These are phyloP conservation scores for Colletotrichum eleusines DNA, from an alignment of 2,329 filamentous ascomycete genomes.

Conservation along the genomic window DNA sequence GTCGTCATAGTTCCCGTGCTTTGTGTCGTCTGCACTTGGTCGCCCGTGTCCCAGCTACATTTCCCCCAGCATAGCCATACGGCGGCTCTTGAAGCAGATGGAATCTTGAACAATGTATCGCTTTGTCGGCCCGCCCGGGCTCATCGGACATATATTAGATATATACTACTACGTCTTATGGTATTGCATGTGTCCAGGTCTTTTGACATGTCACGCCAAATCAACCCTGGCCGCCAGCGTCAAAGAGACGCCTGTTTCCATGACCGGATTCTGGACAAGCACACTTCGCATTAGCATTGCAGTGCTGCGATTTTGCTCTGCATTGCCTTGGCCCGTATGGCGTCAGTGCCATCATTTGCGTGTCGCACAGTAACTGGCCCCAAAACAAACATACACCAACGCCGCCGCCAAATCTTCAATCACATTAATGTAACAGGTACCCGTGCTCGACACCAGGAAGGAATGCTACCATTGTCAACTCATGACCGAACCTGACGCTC, in stretches of 20 bases:
- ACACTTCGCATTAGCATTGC: background rate
- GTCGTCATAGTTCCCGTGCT: background rate
- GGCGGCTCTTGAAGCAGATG: background rate
- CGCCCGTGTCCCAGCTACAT: too few species aligned
- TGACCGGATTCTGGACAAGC: background rate
- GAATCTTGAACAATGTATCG: background rate
- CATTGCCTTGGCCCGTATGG: background rate
- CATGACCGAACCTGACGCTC: conserved; percentile 14
- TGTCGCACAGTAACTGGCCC: background rate
- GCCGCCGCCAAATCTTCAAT: background rate
- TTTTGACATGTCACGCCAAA: background rate
- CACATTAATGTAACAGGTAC: conserved; percentile 5
- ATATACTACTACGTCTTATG: background rate
- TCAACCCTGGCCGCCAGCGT: background rate
- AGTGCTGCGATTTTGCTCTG: background rate
- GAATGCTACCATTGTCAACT: background rate
- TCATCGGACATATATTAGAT: background rate
- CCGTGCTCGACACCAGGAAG: background rate
- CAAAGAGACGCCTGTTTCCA: background rate
- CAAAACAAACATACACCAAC: background rate
- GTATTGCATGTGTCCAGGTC: background rate
- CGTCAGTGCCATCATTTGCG: background rate
- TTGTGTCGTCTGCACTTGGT: background rate
- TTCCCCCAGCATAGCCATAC: background rate
- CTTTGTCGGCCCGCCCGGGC: background rate